A percentile compares a stretch with the other conserved stretches of the same genome.
Evolutionary conservation across 2,329 filamentous ascomycete species (phyloP).

Genomic region (Knufia petricola): DNA sequence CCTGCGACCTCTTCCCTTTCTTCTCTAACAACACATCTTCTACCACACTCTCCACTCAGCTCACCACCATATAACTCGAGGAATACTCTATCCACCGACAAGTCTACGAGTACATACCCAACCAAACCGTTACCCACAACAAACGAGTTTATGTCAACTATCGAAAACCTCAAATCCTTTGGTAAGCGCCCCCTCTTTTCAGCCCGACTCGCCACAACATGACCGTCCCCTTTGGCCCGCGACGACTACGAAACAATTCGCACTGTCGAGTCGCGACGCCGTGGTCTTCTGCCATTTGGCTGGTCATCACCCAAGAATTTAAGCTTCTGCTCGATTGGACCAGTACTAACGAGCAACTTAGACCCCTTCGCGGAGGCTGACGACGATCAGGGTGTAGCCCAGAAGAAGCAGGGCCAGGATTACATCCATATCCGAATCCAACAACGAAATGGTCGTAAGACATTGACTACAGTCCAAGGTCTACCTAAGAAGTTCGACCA

Average conservation of each 20-base stretch:
- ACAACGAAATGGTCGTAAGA: conserved; percentile 99
- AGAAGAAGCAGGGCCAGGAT: conserved; percentile 70
- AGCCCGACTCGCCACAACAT: conserved; percentile 12
- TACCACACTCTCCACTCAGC: conserved; percentile 14
- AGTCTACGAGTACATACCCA: conserved; percentile 26
- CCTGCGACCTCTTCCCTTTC: conserved; percentile 9
- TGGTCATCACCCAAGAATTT: too few species aligned
- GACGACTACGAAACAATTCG: neutral
- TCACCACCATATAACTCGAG: conserved; percentile 16
- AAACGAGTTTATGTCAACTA: conserved; percentile 80
- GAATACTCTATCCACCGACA: conserved; percentile 15
- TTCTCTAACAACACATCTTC: conserved; percentile 10
- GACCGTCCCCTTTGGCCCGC: conserved; percentile 1
- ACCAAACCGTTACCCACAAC: conserved; percentile 17
- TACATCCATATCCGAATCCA: conserved; percentile 99
- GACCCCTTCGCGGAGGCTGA: conserved; percentile 99
- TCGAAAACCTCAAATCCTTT: conserved; percentile 97
- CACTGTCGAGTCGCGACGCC: neutral
- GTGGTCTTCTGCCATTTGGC: too few species aligned
- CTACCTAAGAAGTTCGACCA: conserved; percentile 98
- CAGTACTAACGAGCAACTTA: conserved; percentile 33
- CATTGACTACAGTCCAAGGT: conserved; percentile 98
- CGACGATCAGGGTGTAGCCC: conserved; percentile 94
- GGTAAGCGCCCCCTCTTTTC: conserved; percentile 49
- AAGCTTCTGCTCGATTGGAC: too few species aligned